Conservation (phyloP, 1,139 yeast species). For the Hyphopichia wangnamkhiaoensis region DNA sequence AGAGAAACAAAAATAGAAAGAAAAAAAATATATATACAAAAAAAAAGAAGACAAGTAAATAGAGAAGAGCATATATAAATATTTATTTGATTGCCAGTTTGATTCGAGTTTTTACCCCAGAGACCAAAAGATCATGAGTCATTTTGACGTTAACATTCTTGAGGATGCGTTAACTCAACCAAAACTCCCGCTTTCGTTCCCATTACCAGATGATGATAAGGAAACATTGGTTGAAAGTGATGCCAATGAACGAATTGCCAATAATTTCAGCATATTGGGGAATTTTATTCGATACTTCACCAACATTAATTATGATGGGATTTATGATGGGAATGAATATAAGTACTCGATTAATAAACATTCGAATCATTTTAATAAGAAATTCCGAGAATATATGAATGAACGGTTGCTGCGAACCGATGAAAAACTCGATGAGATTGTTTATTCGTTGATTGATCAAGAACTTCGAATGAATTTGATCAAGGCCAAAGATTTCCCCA, state of each 20-base stretch:
- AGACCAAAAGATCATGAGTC: neutral
- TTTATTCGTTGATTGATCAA: slow-evolving; percentile 38
- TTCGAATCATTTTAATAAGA: slow-evolving; percentile 28
- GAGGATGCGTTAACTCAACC: slow-evolving; percentile 36
- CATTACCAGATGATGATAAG: slow-evolving; percentile 41
- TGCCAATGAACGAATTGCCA: slow-evolving; percentile 27
- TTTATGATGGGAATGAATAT: slow-evolving; percentile 39
- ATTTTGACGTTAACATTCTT: slow-evolving; percentile 40
- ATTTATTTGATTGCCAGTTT: too few relatives aligned
- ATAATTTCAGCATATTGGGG: slow-evolving; percentile 31
- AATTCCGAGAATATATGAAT: slow-evolving; percentile 33
- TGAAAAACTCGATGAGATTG: slow-evolving; percentile 37
- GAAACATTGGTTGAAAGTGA: slow-evolving; percentile 24
- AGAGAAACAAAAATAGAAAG: too few relatives aligned
- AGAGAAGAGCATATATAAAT: too few relatives aligned
- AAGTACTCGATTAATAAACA: slow-evolving; percentile 37
- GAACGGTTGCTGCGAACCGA: slow-evolving; percentile 35
- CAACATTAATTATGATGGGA: slow-evolving; percentile 24
- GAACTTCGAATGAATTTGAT: slow-evolving; percentile 45
- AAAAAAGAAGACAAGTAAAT: too few relatives aligned
- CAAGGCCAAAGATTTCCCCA: slow-evolving; percentile 32
- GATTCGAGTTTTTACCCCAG: too few relatives aligned
- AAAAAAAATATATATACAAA: too few relatives aligned
- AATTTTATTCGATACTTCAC: slow-evolving; percentile 35
- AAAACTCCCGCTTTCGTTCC: slow-evolving; percentile 36